Evolutionary conservation across 495 filamentous ascomycete genomes (phyloP), one percentile per base, ranked within the genome.

Genomic region (Lindgomyces ingoldianus): DNA sequence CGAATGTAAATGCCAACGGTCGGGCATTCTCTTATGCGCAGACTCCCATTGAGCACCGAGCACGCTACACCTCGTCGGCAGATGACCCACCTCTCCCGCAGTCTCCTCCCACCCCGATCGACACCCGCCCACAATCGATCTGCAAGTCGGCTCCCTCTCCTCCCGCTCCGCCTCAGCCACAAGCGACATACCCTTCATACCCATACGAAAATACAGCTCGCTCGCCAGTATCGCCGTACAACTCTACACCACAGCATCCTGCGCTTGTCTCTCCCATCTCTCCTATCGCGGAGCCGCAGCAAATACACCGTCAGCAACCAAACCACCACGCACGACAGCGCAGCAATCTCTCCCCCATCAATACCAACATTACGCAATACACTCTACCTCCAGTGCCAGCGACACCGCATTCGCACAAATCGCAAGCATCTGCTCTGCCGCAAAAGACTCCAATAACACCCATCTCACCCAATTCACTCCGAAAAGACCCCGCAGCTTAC

Each of bases 11-110:
- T 21, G 4, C 42, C 4, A 49, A 57, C 18, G 51, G 24, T 45
- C 64, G 64, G 57, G 57, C 49, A 6, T 55, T 67, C 29, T 62
- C 57, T 10, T 67, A 67, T 57, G 64, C 58, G 41, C 64, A 67
- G 39, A 67, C 64, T 3, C 64, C 64, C 30, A 36, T 60, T 8
- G 64, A 67, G 52, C 49, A 61, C 42, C 50, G 49, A 16, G 4
- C 41, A 21, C 19, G 26, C 10, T 62, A 56, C 29, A 50, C 26
- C 1, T 27, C 57, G 18, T 46, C 62, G 18, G 12, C 63, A 8
- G 45, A 36, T 48, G 51, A 50, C 19, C 57, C 64, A 8, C 56
- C 50, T 19, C 64, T 57, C n/a, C 42, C 62, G 14, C 47, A 44
- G 14, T 53, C 62, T 41, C 57, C 66, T 4, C 26, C 46, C 11